Base-by-base conservation (phyloP, 2,329 filamentous ascomycete genomes). In the Fusarium veterinarium region DNA sequence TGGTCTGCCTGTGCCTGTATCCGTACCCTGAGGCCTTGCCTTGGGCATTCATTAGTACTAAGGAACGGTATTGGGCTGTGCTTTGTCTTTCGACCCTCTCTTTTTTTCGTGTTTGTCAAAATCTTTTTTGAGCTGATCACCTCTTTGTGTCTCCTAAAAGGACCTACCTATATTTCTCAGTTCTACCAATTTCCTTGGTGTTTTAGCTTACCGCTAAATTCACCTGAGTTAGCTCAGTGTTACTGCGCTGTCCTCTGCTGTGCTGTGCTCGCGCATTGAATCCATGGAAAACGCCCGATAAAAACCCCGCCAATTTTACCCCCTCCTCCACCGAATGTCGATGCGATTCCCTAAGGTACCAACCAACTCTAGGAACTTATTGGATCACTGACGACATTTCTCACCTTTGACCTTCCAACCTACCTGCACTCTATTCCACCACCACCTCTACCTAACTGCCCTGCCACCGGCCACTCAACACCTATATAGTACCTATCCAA, bases 311-410 rank as follows among this genome's bases (percentile, higher is more conserved):
- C 71, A 77, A 68, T 61, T 65, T 63, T 68, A 71, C 46, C 64
- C 62, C 67, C 69, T 67, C 51, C 40, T 35, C 64, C 60, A 55
- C 66, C 59, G 60, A 73, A 67, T 70, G 69, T 75, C 77, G 66
- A 73, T 73, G 73, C 44, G 56, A 64, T 64, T 64, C 57, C 56
- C 59, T 55, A 20, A 37, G 40, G 59, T 45, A 41, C 76, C 77
- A 57, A 52, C 35, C 46, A 53, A 37, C 49, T 53, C 33, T 53
- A 28, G 49, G 49, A 53, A 52, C 33, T 52, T 38, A 38, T 57
- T 45, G 57, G 28, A 74, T 79, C 77, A 81, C 80, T 81, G 80
- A 81, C 80, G 80, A 81, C 80, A 81, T 81, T 74, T 75, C 75
- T 76, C 69, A 76, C 76, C 73, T 78, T 75, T 72, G 37, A 31